Evolutionary conservation across 768 basidiomycete genomes (phyloP), one percentile per base, ranked within the genome.

Genomic region (Leccinum disarticulatum): DNA sequence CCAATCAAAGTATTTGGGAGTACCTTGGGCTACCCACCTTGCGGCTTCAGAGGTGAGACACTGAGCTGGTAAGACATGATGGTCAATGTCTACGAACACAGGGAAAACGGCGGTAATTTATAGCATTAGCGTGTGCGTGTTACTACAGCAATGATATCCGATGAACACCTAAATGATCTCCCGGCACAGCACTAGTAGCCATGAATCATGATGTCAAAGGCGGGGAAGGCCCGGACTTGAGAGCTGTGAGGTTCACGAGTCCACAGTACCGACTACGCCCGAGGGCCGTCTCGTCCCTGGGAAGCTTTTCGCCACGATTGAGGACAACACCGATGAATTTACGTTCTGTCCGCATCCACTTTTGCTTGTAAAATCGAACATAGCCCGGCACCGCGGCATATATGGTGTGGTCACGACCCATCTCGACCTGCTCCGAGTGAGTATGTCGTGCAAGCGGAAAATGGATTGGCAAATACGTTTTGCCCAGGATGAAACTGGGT

Each of bases 361-460:
- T 88, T 71, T 85, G 78, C 73, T 87, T 89, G 85, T 97, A 99
- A 77, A 95, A 98, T 46, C 94, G 91, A 41, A 99, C 92, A 70
- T 84, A 94, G 13, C 97, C 97, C 0, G 96, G 95, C 5, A 87
- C 87, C 3, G 84, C 80, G 27, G 97, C 95, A 69, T 88, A 98
- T 56, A 99, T 81, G 1, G 97, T 98, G 76, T 98, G 95, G 75
- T 99, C 97, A 58, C 88, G 86, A 22, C 95, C 97, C 72, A 93
- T 88, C 64, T 85, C 86, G 56, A 98, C 93, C 93, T 96, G 66
- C 36, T 28, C 50, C 31, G 22, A 43, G 59, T 61, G 56, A 70
- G 61, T 27, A 33, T 36, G 46, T 25, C 11, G n/a, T 10, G 28
- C 19, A 52, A 22, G 17, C n/a, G 31, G 53, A 50, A 41, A 55